phyloP scores from a whole-genome alignment of 805 yeast species.

The Saccharomyces paradoxus region DNA sequence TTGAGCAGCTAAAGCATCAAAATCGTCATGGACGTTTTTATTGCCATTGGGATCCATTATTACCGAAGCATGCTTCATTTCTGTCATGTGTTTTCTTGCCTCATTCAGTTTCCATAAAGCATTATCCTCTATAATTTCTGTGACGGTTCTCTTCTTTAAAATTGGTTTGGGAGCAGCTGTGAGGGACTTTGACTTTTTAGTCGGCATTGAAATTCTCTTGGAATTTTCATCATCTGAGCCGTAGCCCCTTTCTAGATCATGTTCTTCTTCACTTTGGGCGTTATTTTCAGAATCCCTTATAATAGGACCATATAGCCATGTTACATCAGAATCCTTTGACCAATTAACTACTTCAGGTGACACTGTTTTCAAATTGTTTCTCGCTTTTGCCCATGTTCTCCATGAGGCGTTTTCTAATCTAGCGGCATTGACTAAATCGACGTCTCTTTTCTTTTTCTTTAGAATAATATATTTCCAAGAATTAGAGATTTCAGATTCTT shows the following conservation, averaged over 20 bases:
- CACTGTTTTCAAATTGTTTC: conserved; percentile 67
- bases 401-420: conserved; percentile 85
- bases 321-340: conserved; percentile 94
- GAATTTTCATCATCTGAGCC: conserved; percentile 35
- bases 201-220: conserved; percentile 19
- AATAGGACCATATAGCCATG: conserved; percentile 94
- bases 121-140: conserved; percentile 52
- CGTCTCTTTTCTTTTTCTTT: conserved; percentile 47
- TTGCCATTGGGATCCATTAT: conserved; percentile 21
- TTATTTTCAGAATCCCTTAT: conserved; percentile 17
- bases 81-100: conserved; percentile 57
- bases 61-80: conserved; percentile 18
- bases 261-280: conserved; percentile 6
- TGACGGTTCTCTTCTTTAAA: conserved; percentile 75
- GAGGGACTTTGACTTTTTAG: conserved; percentile 6
- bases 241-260: conserved; percentile 26
- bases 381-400: conserved; percentile 97
- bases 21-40: conserved; percentile 26
- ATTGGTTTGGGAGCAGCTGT: conserved; percentile 60
- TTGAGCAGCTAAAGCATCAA: conserved; percentile 29
- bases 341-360: conserved; percentile 90
- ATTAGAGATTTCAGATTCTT: conserved; percentile 82
- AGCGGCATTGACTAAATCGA: conserved; percentile 73
- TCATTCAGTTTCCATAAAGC: conserved; percentile 32
- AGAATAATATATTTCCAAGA: conserved; percentile 91